These are phyloP conservation scores for Sporothrix luriei DNA, from an alignment of 2,329 filamentous ascomycete genomes.

Conservation along the genomic window DNA sequence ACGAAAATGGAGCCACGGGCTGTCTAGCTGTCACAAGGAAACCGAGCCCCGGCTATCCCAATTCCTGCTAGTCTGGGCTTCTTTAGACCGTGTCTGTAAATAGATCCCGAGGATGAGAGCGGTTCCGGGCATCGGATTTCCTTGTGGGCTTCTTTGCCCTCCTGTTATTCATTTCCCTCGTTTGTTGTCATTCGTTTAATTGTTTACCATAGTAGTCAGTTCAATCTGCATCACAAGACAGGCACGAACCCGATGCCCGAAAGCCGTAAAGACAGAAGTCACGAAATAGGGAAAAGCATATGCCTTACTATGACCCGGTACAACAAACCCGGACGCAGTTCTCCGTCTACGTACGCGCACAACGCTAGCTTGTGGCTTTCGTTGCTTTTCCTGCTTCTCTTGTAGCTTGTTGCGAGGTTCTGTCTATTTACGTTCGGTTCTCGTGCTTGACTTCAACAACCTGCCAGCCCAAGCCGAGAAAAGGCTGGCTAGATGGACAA, in stretches of 20 bases:
- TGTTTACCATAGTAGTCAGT: neutral
- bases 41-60: conserved; percentile 17
- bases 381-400: neutral
- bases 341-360: neutral
- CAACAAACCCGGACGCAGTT: conserved; percentile 20
- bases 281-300: neutral
- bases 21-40: conserved; percentile 10
- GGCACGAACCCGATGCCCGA: neutral
- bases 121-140: neutral
- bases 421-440: conserved; percentile 7
- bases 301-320: conserved; percentile 14
- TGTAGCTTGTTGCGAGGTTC: neutral
- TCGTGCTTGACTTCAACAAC: neutral
- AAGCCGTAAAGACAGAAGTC: neutral
- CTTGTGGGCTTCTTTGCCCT: neutral
- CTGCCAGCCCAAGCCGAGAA: conserved; percentile 19
- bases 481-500: conserved; percentile 1
- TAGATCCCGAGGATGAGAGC: conserved; percentile 1
- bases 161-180: neutral
- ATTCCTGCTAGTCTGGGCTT: conserved; percentile 3
- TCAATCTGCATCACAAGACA: conserved; percentile 14
- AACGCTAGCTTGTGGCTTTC: conserved; percentile 5
- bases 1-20: neutral
- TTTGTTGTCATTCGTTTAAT: neutral
- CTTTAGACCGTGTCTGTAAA: conserved; percentile 7